Evolutionary conservation across 2,329 filamentous ascomycete species (phyloP).

Genomic region (Alternaria dauci): DNA sequence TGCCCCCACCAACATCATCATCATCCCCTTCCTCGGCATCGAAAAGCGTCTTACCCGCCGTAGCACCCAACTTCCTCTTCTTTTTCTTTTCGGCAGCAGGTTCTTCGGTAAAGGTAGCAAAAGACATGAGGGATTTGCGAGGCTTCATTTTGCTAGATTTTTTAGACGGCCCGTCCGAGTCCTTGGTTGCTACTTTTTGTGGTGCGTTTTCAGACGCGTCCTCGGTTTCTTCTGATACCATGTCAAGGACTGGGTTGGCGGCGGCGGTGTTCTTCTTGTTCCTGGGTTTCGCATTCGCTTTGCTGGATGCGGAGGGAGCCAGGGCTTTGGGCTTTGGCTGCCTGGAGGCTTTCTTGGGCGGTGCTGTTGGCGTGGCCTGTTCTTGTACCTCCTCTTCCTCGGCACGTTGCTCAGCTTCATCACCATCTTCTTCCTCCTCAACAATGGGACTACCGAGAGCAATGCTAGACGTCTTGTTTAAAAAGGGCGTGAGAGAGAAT

Average conservation of each 20-base stretch:
- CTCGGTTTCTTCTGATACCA: slow-evolving; percentile 55
- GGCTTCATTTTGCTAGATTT: slow-evolving; percentile 53
- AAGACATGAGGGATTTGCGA: slow-evolving; percentile 60
- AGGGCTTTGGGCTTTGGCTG: slow-evolving; percentile 53
- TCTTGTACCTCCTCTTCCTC: slow-evolving; percentile 36
- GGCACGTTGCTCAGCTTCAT: slow-evolving; percentile 30
- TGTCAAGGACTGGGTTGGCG: slow-evolving; percentile 50
- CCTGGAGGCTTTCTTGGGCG: slow-evolving; percentile 40
- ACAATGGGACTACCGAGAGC: slow-evolving; percentile 55
- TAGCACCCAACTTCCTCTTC: slow-evolving; percentile 76
- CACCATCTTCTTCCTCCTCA: slow-evolving; percentile 34
- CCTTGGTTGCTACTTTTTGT: slow-evolving; percentile 43
- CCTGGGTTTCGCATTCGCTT: slow-evolving; percentile 55
- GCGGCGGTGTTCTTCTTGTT: slow-evolving; percentile 44
- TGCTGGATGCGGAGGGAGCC: slow-evolving; percentile 55
- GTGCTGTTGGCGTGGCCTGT: slow-evolving; percentile 42
- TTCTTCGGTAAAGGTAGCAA: slow-evolving; percentile 52
- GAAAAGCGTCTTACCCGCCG: slow-evolving; percentile 70
- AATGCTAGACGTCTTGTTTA: slow-evolving; percentile 75
- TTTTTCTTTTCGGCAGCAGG: slow-evolving; percentile 55
- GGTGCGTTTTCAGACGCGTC: slow-evolving; percentile 51
- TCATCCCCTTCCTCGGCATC: slow-evolving; percentile 54
- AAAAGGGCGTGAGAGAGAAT: slow-evolving; percentile 93
- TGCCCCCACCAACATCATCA: slow-evolving; percentile 25
- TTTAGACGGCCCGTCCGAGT: slow-evolving; percentile 37